Percentiles rank a stretch among this genome's conserved stretches.
Conservation (phyloP, 108 stramenopile species). For the Skeletonema costatum region DNA sequence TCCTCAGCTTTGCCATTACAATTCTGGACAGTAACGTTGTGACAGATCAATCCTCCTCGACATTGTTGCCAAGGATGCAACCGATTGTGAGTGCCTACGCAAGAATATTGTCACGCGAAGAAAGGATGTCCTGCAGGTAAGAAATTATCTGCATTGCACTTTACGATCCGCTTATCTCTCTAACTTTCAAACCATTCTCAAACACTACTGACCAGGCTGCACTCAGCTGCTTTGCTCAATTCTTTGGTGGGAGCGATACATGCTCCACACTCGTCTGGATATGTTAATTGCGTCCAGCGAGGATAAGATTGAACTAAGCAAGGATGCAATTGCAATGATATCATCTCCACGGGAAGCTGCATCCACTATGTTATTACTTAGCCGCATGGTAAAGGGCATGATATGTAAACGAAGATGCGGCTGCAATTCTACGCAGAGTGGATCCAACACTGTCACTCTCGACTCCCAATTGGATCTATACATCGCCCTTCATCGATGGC, state of each 20-base stretch:
- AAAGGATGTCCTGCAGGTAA: slow-evolving; percentile 33
- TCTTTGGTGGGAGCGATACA: slow-evolving; percentile 29
- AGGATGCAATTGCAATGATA: background rate
- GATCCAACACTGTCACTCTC: slow-evolving; percentile 16
- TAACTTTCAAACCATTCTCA: background rate
- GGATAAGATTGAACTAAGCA: background rate
- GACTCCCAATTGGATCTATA: slow-evolving; percentile 26
- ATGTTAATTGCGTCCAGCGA: background rate
- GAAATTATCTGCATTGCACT: background rate
- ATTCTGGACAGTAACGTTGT: background rate
- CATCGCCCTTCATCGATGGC: background rate
- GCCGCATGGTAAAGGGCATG: slow-evolving; percentile 39
- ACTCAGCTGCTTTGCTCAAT: slow-evolving; percentile 20
- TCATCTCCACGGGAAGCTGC: slow-evolving; percentile 31
- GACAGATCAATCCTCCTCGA: background rate
- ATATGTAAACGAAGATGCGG: slow-evolving; percentile 12
- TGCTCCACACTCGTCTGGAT: slow-evolving; percentile 11
- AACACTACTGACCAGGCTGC: background rate
- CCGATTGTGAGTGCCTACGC: slow-evolving; percentile 8
- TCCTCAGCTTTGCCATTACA: slow-evolving; percentile 28
- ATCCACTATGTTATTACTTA: slow-evolving; percentile 33
- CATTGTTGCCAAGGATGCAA: background rate
- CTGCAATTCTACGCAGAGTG: slow-evolving; percentile 9
- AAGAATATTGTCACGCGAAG: slow-evolving; percentile 35
- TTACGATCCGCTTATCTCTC: background rate